Base-by-base conservation (phyloP, 2,329 filamentous ascomycete species). In the Chaetomium globosum region DNA sequence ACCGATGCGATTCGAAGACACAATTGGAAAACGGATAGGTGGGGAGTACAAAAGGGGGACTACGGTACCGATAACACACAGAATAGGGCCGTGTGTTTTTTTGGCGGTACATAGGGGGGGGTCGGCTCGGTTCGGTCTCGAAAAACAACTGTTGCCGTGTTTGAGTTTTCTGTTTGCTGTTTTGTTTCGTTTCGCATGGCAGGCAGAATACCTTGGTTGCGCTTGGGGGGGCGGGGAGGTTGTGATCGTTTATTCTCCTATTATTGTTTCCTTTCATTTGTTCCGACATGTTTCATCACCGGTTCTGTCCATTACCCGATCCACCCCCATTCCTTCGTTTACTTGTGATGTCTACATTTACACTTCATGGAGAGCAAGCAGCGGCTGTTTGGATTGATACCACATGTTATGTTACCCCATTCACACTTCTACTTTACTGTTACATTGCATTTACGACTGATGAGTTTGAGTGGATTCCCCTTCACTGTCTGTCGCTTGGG, bases 361-460 rank as follows among this genome's bases (percentile, higher is more conserved):
- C 51, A 55, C 39, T 53, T 53, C 48, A 53, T 53, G 30, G 59
- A 33, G 59, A 36, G 52, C 59, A 48, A 60, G 58, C 19, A 30
- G 58, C 21, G 49, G 48, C 23, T 30, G 48, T 60, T 60, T 60
- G 33, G 59, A 61, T 61, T 61, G 59, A 61, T 61, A 61, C 59
- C 59, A 61, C 59, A 49, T 49, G 51, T 56, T 48, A 48, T 39
- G 51, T 61, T 61, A 55, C 30, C 30, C n/a, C 48, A 36, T 51
- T 39, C 28, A 52, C 46, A 59, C 28, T 33, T 59, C 21, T 59
- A 54, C 16, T n/a, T 33, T 33, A 31, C 16, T n/a, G 13, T 53
- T 46, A 46, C 26, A 58, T 43, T 60, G 51, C 48, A 36, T 53
- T 59, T 23, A 60, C 43, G 58, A 60, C 23, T 60, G 46, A 60